Conservation (phyloP, 2,329 filamentous ascomycete species). For the Monilinia laxa region DNA sequence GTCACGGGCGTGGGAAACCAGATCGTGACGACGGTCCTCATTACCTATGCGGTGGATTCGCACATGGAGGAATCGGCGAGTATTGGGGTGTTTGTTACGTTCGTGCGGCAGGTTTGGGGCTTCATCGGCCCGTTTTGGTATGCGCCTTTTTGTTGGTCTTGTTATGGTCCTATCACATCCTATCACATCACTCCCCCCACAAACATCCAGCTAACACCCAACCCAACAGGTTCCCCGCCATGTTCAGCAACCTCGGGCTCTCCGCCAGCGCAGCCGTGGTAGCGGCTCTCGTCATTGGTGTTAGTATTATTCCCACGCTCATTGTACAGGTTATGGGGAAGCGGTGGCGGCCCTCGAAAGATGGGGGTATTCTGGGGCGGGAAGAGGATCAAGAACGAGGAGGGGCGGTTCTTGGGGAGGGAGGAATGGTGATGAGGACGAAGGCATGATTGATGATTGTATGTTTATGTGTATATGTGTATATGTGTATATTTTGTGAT, state of each 20-base stretch:
- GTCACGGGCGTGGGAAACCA: slow-evolving; percentile 57
- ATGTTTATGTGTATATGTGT: neutral
- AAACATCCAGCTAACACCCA: neutral
- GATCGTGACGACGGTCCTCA: slow-evolving; percentile 47
- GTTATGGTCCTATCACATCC: too few species aligned
- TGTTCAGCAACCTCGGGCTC: slow-evolving; percentile 43
- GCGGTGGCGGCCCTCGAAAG: slow-evolving; percentile 9
- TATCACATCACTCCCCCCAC: neutral
- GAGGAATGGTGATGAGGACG: neutral
- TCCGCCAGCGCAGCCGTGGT: slow-evolving; percentile 42
- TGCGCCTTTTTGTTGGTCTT: neutral
- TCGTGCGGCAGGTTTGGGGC: slow-evolving; percentile 55
- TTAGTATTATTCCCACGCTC: slow-evolving; percentile 39
- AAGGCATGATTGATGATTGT: slow-evolving; percentile 9
- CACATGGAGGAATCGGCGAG: slow-evolving; percentile 52
- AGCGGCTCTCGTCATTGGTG: slow-evolving; percentile 42
- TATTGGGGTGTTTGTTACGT: slow-evolving; percentile 58
- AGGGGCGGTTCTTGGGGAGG: neutral
- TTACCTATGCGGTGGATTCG: slow-evolving; percentile 54
- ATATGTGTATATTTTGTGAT: too few species aligned
- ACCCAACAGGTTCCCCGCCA: slow-evolving; percentile 41
- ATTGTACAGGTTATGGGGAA: slow-evolving; percentile 38
- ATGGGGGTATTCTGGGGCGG: neutral
- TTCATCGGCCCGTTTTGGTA: slow-evolving; percentile 40
- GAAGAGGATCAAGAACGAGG: neutral